These are phyloP conservation scores for Pseudocercospora cruenta DNA, from an alignment of 2,329 filamentous ascomycete species.

Conservation along the genomic window DNA sequence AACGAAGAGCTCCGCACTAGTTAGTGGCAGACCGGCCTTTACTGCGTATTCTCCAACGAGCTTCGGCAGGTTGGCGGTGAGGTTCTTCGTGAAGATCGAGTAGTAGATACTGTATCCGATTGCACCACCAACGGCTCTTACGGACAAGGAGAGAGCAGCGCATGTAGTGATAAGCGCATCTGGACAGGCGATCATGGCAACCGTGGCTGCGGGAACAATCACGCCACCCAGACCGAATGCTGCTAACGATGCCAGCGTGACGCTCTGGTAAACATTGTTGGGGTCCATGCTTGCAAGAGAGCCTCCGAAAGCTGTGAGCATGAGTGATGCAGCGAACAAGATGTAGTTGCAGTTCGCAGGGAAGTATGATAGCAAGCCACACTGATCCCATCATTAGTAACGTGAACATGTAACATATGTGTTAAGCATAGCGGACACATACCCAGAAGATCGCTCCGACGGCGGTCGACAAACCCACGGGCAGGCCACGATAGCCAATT, in stretches of 20 bases:
- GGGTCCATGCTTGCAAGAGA: slow-evolving; percentile 65
- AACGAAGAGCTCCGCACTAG: slow-evolving; percentile 27
- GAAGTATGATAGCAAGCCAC: slow-evolving; percentile 35
- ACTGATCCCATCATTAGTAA: not conserved
- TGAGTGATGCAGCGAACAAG: slow-evolving; percentile 49
- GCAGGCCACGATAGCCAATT: slow-evolving; percentile 63
- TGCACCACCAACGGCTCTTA: slow-evolving; percentile 36
- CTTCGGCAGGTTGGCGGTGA: slow-evolving; percentile 25
- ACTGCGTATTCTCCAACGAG: slow-evolving; percentile 30
- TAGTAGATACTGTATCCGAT: slow-evolving; percentile 39
- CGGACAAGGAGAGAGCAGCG: slow-evolving; percentile 35
- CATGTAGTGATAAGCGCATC: slow-evolving; percentile 38
- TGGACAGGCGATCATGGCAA: slow-evolving; percentile 36
- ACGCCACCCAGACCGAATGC: slow-evolving; percentile 44
- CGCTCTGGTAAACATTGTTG: slow-evolving; percentile 31
- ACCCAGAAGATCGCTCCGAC: slow-evolving; percentile 57
- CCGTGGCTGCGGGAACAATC: slow-evolving; percentile 37
- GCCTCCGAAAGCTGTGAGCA: slow-evolving; percentile 36
- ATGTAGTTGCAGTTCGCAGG: slow-evolving; percentile 44
- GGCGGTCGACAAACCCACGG: slow-evolving; percentile 65
- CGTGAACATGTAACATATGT: not conserved
- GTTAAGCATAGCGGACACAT: not conserved
- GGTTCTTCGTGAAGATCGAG: slow-evolving; percentile 36
- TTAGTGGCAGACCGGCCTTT: slow-evolving; percentile 27
- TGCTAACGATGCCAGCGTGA: slow-evolving; percentile 36